Conservation (phyloP, 2,329 filamentous ascomycete species). For the Juglanconis sp. region DNA sequence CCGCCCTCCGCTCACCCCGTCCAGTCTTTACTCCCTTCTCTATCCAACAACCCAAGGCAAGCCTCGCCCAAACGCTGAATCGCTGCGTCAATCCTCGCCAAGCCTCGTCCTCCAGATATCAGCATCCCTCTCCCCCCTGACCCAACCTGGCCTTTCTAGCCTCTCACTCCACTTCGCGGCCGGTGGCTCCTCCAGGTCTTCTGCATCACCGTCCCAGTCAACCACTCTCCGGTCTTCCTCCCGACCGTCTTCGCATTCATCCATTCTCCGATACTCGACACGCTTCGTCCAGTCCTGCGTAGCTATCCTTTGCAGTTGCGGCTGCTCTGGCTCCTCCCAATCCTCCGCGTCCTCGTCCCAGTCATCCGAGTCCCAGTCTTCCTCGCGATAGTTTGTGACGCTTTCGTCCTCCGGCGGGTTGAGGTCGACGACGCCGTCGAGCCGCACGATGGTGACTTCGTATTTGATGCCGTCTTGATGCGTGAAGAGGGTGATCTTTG, state of each 20-base stretch:
- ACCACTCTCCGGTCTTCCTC: neutral
- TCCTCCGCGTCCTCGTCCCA: slow-evolving; percentile 3
- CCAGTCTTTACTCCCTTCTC: neutral
- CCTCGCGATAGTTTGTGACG: neutral
- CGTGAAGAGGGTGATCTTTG: neutral
- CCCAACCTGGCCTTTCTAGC: neutral
- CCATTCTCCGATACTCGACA: neutral
- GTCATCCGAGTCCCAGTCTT: slow-evolving; percentile 2
- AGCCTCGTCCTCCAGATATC: slow-evolving; percentile 7
- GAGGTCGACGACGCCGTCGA: neutral
- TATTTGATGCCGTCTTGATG: neutral
- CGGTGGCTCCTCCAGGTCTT: neutral
- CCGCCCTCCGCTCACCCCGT: neutral
- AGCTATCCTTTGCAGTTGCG: neutral
- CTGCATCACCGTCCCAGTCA: neutral
- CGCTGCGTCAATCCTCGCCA: neutral
- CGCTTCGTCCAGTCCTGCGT: neutral
- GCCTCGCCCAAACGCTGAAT: neutral
- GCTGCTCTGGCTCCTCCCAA: neutral
- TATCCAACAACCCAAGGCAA: neutral
- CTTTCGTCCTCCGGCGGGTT: neutral
- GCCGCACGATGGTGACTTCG: neutral
- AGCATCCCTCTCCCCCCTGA: neutral
- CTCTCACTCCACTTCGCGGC: neutral
- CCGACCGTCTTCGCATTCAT: neutral